Percentiles rank a stretch among this genome's conserved stretches.
Evolutionary conservation across 2,329 filamentous ascomycete species (phyloP).

Genomic region (Seiridium cupressi): DNA sequence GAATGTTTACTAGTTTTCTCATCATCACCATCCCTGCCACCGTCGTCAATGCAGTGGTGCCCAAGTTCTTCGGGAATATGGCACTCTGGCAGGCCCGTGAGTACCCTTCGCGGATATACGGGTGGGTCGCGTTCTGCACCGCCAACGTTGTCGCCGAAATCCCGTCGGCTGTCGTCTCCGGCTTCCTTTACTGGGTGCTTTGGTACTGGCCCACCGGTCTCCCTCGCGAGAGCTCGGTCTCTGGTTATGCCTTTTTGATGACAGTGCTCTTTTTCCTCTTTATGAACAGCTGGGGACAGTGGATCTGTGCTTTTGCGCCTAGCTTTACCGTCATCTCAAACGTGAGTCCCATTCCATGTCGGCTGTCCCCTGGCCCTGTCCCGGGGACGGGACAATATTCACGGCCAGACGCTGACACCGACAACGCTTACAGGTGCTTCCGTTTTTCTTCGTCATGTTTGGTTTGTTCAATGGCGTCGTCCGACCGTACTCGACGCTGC

Average conservation of each 20-base stretch:
- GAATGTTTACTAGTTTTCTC: conserved; percentile 72
- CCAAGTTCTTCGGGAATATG: conserved; percentile 76
- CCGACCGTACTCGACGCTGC: conserved; percentile 62
- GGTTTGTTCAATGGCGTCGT: conserved; percentile 76
- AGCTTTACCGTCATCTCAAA: conserved; percentile 78
- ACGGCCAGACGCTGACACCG: background rate
- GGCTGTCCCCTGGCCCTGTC: no score
- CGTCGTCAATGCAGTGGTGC: conserved; percentile 70
- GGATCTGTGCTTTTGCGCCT: conserved; percentile 80
- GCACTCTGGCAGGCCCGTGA: conserved; percentile 73
- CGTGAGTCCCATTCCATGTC: conserved; percentile 27
- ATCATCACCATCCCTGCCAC: conserved; percentile 67
- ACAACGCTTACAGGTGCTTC: conserved; percentile 46
- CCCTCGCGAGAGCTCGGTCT: conserved; percentile 59
- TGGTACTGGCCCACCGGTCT: conserved; percentile 79
- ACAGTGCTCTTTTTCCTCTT: conserved; percentile 76
- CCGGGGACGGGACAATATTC: background rate
- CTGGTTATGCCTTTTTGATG: conserved; percentile 79
- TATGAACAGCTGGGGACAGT: conserved; percentile 74
- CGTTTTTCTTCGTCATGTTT: conserved; percentile 81
- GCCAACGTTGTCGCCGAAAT: conserved; percentile 73
- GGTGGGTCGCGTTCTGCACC: conserved; percentile 73
- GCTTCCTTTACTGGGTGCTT: conserved; percentile 67
- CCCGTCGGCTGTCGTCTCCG: conserved; percentile 63
- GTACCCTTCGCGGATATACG: conserved; percentile 72